Evolutionary conservation across 495 filamentous ascomycete species (phyloP).

Genomic region (Trichocladium uniseriatum): DNA sequence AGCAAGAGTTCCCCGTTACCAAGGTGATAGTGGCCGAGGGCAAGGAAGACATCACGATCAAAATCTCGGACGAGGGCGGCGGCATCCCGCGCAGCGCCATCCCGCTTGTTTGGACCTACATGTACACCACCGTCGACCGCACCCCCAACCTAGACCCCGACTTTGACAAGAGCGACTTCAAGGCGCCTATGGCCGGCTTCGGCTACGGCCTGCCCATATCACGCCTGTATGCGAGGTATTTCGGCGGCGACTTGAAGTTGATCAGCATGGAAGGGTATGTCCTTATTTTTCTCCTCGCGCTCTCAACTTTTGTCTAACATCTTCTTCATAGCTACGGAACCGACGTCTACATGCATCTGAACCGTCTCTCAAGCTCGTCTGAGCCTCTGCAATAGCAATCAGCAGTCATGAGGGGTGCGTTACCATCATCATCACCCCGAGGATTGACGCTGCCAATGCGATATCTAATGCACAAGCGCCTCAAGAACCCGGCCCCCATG

Average conservation of each 20-base stretch:
- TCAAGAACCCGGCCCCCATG: slow-evolving; percentile 31
- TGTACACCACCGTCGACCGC: slow-evolving; percentile 97
- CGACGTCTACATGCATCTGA: slow-evolving; percentile 96
- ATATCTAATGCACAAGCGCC: slow-evolving; percentile 52
- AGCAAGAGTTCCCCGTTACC: slow-evolving; percentile 89
- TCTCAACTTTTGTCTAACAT: not conserved
- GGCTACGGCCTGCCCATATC: slow-evolving; percentile 93
- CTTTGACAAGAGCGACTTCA: slow-evolving; percentile 99
- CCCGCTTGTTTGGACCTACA: slow-evolving; percentile 97
- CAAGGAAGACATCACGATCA: slow-evolving; percentile 97
- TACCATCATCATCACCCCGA: slow-evolving; percentile 53
- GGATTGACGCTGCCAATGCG: slow-evolving; percentile 69
- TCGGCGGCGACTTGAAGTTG: slow-evolving; percentile 91
- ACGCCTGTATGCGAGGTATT: slow-evolving; percentile 90
- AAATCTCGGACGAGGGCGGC: slow-evolving; percentile 91
- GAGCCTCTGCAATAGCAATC: slow-evolving; percentile 97
- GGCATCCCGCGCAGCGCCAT: slow-evolving; percentile 87
- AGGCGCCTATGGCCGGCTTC: slow-evolving; percentile 97
- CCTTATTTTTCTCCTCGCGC: not conserved
- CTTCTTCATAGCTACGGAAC: slow-evolving; percentile 69
- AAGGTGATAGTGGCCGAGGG: slow-evolving; percentile 96
- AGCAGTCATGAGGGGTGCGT: slow-evolving; percentile 82
- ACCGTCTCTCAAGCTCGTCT: slow-evolving; percentile 86
- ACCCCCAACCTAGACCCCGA: slow-evolving; percentile 92
- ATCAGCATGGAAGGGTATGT: slow-evolving; percentile 99